These are phyloP conservation scores for Colletotrichum orbiculare DNA, from an alignment of 2,329 filamentous ascomycete genomes.

Conservation along the genomic window DNA sequence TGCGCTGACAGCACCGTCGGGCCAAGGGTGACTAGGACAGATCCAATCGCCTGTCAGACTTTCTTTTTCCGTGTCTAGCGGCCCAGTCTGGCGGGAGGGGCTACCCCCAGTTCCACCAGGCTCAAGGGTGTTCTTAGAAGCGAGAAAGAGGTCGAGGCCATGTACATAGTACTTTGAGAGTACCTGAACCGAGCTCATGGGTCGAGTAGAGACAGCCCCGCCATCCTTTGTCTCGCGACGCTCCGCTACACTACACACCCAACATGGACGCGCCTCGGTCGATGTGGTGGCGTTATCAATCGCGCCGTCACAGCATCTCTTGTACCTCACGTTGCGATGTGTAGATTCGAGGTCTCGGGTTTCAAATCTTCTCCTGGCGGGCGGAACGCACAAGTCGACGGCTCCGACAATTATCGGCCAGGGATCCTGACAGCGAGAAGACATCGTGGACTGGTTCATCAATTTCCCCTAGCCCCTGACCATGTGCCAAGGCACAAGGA, in stretches of 20 bases:
- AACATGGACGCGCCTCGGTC: constrained; percentile 9
- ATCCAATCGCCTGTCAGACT: constrained; percentile 36
- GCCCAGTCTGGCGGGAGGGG: constrained; percentile 38
- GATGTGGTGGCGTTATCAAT: constrained; percentile 4
- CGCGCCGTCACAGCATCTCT: constrained; percentile 5
- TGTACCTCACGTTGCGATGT: not conserved
- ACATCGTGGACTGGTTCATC: not conserved
- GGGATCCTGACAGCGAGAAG: constrained; percentile 4
- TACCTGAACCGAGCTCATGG: constrained; percentile 35
- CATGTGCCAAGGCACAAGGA: constrained; percentile 27
- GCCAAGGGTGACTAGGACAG: constrained; percentile 28
- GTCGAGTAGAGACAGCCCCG: constrained; percentile 35
- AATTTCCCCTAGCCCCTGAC: constrained; percentile 8
- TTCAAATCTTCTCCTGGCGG: constrained; percentile 17
- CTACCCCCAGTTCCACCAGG: constrained; percentile 30
- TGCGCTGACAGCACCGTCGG: constrained; percentile 31
- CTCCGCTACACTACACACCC: not conserved
- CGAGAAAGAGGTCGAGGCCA: not conserved
- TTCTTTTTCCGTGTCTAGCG: constrained; percentile 39
- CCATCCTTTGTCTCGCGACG: constrained; percentile 31
- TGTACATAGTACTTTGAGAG: constrained; percentile 22
- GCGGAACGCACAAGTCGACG: constrained; percentile 4
- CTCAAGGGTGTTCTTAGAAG: constrained; percentile 32
- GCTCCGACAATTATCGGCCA: constrained; percentile 13
- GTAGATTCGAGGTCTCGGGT: constrained; percentile 6